Evolutionary conservation across 345 rosid genomes (phyloP), one percentile per base, ranked within the genome.

Genomic region (Mangifera indica): DNA sequence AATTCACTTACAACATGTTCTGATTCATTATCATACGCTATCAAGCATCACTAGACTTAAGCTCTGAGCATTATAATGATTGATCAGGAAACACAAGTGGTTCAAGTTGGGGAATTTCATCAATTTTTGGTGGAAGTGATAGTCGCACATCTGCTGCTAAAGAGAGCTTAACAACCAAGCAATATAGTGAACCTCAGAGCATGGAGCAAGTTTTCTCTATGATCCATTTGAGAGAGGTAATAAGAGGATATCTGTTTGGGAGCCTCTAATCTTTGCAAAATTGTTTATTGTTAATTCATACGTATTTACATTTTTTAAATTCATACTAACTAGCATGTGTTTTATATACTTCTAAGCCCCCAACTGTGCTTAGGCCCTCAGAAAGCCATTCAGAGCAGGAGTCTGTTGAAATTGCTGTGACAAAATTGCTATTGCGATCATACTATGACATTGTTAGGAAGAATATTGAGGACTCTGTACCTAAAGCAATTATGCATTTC

Each of bases 401-500:
- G 79, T 40, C 83, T 61, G 69, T 91, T 51, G 97, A 96, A 81
- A 91, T 93, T 80, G 79, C 83, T 37, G 82, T 90, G 60, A 96
- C 91, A 21, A 96, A 91, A 84, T 82, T 88, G 78, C 88, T 96
- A 40, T 85, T 96, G 56, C 84, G 82, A 80, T 96, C 99, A 61
- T 96, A 96, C 76, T 96, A 93, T 25, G 97, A 93, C 84, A 91
- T 96, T 80, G 99, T 89, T 37, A 82, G 99, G 79, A 96, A 88
- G 87, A 93, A 93, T 79, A 84, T 96, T 40, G 93, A 89, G 83
- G 98, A 96, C 80, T 80, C 79, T 3, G 77, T 91, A 60, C 99
- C 99, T 29, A 96, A 93, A 84, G 93, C 99, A 68, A 91, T 96
- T 72, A 96, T 96, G 95, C 99, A 93, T 81, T 96, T 96, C 80